Base-by-base conservation (phyloP, 2,329 filamentous ascomycete species). In the Colletotrichum sidae region DNA sequence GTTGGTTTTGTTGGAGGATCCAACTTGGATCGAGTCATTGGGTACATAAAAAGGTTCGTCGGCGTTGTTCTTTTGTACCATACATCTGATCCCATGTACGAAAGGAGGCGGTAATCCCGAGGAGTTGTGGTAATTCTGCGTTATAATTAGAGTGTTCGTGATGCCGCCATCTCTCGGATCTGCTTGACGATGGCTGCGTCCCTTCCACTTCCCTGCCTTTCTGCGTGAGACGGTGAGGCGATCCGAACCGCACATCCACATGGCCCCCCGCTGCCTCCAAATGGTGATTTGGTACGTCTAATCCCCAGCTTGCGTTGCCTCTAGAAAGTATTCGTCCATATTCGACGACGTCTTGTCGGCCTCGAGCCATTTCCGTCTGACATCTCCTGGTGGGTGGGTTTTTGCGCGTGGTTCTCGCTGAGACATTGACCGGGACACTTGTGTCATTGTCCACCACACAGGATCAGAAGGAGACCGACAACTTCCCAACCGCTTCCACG, bases 251-350 rank as follows among this genome's bases (percentile, higher is more conserved):
- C 25, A 25, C 25, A 25, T 25, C 25, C 25, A 25, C 25, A 25
- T 25, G 25, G 25, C 25, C 25, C 25, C 25, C 4, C 4, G 25
- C 25, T 25, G 25, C 25, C 25, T 25, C 25, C 25, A 4, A 25
- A 25, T 5, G 25, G 25, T 25, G 25, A 5, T 5, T 25, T 25
- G 25, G 25, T 25, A 25, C 2, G 25, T 25, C 25, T 25, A 25
- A 25, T 25, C 25, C 25, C 25, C 25, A 25, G 25, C 25, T 25
- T 25, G 25, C 25, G 25, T 25, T 25, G 25, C 25, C 45, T 56
- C 44, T 10, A 60, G n/a, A 33, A 65, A 65, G 13, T 17, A 37
- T 17, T 53, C 51, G 15, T 67, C 68, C 55, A 71, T 70, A 39
- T 44, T 41, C 7, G 12, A 38, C n/a, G 34, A 25, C 33, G 33